Percentiles rank a stretch among this genome's conserved stretches.
Conservation (phyloP, 306 rosid species). For the Senna tora region DNA sequence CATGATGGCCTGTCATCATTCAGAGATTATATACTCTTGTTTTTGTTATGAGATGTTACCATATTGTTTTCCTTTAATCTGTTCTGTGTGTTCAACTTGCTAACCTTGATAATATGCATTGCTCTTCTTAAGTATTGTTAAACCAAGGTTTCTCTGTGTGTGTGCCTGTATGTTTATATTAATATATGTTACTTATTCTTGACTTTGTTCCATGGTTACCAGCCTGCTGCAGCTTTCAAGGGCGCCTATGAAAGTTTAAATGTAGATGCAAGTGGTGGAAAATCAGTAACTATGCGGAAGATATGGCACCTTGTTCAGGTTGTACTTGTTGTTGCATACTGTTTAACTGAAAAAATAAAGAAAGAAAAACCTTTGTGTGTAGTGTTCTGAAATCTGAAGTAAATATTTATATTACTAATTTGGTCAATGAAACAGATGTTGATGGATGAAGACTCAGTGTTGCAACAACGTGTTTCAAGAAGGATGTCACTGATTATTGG, state of each 20-base stretch:
- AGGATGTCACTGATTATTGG: conserved; percentile 83
- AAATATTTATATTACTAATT: conserved; percentile 38
- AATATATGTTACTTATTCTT: conserved; percentile 6
- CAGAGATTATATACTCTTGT: neutral
- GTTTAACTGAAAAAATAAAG: conserved; percentile 25
- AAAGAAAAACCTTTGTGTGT: conserved; percentile 20
- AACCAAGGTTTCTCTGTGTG: neutral
- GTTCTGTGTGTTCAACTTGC: conserved; percentile 2
- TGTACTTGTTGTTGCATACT: conserved; percentile 33
- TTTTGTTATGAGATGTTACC: conserved; percentile 27
- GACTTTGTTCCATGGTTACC: conserved; percentile 28
- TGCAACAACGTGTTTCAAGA: conserved; percentile 64
- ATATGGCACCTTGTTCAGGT: conserved; percentile 99
- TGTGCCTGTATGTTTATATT: conserved; percentile 10
- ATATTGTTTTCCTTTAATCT: conserved; percentile 8
- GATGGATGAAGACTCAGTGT: conserved; percentile 65
- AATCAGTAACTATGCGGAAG: conserved; percentile 88
- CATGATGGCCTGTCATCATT: conserved; percentile 22
- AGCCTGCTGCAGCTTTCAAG: conserved; percentile 90
- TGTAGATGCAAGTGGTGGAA: conserved; percentile 80
- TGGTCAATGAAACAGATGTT: conserved; percentile 60
- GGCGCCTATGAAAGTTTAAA: conserved; percentile 81
- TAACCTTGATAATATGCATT: neutral
- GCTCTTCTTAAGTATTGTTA: neutral
- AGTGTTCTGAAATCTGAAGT: conserved; percentile 29